Conservation (phyloP, 2,329 filamentous ascomycete species). For the Cordyceps cicadae region DNA sequence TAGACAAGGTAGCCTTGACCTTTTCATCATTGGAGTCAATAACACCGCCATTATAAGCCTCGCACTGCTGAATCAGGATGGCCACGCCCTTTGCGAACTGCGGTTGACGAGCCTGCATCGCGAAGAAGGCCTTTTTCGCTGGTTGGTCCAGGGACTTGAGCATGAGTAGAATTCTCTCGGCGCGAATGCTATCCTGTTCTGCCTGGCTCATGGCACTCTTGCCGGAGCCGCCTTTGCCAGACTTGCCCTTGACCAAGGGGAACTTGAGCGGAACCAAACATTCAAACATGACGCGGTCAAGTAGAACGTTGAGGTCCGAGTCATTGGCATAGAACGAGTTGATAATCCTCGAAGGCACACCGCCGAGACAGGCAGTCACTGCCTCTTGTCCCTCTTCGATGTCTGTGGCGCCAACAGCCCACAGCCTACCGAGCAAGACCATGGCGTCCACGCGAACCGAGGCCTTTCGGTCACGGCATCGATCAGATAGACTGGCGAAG, state of each 20-base stretch:
- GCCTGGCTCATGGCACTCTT: constrained; percentile 36
- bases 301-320: constrained; percentile 69
- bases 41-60: constrained; percentile 82
- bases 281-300: constrained; percentile 81
- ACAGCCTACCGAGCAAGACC: constrained; percentile 73
- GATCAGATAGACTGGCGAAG: constrained; percentile 72
- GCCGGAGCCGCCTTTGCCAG: constrained; percentile 51
- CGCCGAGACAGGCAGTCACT: constrained; percentile 65
- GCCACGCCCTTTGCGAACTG: constrained; percentile 65
- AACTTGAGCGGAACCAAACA: constrained; percentile 83
- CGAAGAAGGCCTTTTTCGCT: constrained; percentile 81
- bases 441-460: constrained; percentile 80
- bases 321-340: constrained; percentile 89
- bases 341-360: constrained; percentile 77
- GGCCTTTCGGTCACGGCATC: constrained; percentile 78
- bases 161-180: constrained; percentile 75
- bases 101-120: constrained; percentile 70
- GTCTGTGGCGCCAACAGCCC: constrained; percentile 87
- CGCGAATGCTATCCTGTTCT: constrained; percentile 69
- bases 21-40: constrained; percentile 63
- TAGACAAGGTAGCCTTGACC: constrained; percentile 62
- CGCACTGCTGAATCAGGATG: constrained; percentile 74
- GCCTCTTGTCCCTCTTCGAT: constrained; percentile 74
- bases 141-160: constrained; percentile 68
- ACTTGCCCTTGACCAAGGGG: constrained; percentile 56